Evolutionary conservation across 306 rosid species (phyloP).

Genomic region (Castanopsis chinensis): DNA sequence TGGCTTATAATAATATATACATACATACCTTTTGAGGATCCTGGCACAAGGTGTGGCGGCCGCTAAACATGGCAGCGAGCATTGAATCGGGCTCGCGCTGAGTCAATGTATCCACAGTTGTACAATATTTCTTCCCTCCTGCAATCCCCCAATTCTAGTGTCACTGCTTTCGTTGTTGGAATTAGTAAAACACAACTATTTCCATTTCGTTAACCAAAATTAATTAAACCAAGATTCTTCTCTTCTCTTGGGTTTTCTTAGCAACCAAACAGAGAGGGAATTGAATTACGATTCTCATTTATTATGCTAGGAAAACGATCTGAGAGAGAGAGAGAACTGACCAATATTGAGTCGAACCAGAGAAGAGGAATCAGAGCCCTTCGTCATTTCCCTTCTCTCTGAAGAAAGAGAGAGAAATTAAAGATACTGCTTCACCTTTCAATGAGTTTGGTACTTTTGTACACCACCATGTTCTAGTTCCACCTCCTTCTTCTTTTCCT

Average conservation of each 20-base stretch:
- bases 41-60: conserved; percentile 69
- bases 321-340: conserved; percentile 16
- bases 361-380: conserved; percentile 42
- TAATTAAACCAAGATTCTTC: neutral
- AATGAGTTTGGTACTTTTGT: no score
- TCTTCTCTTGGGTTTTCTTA: neutral
- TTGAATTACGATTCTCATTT: neutral
- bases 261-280: conserved; percentile 8
- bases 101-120: conserved; percentile 73
- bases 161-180: neutral
- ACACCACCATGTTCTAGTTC: no score
- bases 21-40: conserved; percentile 46
- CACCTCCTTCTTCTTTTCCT: no score
- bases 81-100: conserved; percentile 87
- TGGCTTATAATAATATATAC: no score
- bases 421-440: neutral
- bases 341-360: conserved; percentile 75
- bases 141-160: conserved; percentile 1
- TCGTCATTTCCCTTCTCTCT: conserved; percentile 14
- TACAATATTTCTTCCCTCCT: conserved; percentile 89
- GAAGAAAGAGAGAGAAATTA: neutral
- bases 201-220: neutral
- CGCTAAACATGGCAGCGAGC: conserved; percentile 97
- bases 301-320: neutral
- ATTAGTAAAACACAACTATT: neutral